Percentiles rank a stretch among this genome's conserved stretches.
phyloP scores from a whole-genome alignment of 139 green algal genomes.

The Chlamydomonas sp. region DNA sequence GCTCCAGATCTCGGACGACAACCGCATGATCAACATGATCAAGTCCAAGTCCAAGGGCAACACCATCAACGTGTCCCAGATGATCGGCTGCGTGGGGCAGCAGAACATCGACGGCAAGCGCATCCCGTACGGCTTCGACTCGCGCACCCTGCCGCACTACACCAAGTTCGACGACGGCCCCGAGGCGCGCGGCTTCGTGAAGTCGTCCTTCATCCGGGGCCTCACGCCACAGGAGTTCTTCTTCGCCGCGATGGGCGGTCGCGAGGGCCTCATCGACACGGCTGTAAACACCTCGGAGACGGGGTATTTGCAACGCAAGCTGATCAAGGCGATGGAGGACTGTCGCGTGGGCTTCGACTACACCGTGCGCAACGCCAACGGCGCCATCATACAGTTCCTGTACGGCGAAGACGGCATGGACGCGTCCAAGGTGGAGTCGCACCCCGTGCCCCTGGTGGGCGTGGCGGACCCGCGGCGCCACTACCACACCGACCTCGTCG shows the following conservation, averaged over 20 bases:
- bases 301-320: conserved; percentile 47
- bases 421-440: conserved; percentile 75
- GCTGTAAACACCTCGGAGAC: conserved; percentile 90
- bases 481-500: neutral
- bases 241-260: conserved; percentile 96
- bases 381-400: conserved; percentile 89
- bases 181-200: conserved; percentile 90
- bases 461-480: conserved; percentile 12
- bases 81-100: conserved; percentile 96
- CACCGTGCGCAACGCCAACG: conserved; percentile 85
- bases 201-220: conserved; percentile 89
- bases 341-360: conserved; percentile 65
- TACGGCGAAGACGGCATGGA: conserved; percentile 98
- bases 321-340: conserved; percentile 72
- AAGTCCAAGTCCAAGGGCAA: conserved; percentile 81
- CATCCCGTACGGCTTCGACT: conserved; percentile 87
- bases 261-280: conserved; percentile 95
- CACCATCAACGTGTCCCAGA: conserved; percentile 98
- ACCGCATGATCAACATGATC: conserved; percentile 98
- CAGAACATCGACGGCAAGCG: conserved; percentile 98
- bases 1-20: conserved; percentile 30
- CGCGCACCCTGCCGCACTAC: conserved; percentile 87
- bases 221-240: conserved; percentile 96
- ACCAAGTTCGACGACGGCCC: conserved; percentile 78
- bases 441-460: conserved; percentile 65